Base-by-base conservation (phyloP, 1,284 basidiomycete species). In the Baeospora myosura region DNA sequence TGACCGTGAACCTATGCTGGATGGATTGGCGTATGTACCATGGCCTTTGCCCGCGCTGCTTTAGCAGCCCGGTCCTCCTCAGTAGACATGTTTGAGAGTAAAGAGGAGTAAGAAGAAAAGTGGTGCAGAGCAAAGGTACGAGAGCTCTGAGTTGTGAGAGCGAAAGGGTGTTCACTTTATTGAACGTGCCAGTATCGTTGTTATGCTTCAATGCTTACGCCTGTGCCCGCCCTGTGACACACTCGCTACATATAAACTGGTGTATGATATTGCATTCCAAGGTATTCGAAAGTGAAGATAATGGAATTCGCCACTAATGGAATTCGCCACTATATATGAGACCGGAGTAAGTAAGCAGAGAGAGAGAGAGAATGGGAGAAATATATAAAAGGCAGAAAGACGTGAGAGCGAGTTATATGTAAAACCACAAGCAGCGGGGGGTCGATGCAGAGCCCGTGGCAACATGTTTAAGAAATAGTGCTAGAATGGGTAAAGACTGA, bases 31-130 rank as follows among this genome's bases (percentile, higher is more conserved):
- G 49, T 50, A 46, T 49, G 43, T 57, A 88, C 87, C 75, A 89
- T 54, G 36, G 83, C 84, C 60, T 83, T 85, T 43, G 82, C 86
- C 49, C 86, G 74, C 2, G 86, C 87, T 47, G 85, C 76, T 61
- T 82, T 88, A 7, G 77, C 77, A 44, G 84, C 82, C 46, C 86
- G 75, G 48, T 88, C 87, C 43, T 81, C 80, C 52, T 86, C 85
- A 22, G n/a, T n/a, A n/a, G 76, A 69, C 68, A 74, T 68, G 45
- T 46, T 56, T 46, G 52, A 42, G 42, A 35, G 34, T 12, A 3
- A 16, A 41, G 30, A 33, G 38, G 18, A 33, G 40, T 16, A 40
- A 4, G 35, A 23, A 30, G 31, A 20, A 41, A 7, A 21, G 32
- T 12, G 14, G 22, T n/a, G n/a, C n/a, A n/a, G n/a, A n/a, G n/a